Evolutionary conservation across 805 yeast genomes (phyloP).

Genomic region (Yamadazyma sp.): DNA sequence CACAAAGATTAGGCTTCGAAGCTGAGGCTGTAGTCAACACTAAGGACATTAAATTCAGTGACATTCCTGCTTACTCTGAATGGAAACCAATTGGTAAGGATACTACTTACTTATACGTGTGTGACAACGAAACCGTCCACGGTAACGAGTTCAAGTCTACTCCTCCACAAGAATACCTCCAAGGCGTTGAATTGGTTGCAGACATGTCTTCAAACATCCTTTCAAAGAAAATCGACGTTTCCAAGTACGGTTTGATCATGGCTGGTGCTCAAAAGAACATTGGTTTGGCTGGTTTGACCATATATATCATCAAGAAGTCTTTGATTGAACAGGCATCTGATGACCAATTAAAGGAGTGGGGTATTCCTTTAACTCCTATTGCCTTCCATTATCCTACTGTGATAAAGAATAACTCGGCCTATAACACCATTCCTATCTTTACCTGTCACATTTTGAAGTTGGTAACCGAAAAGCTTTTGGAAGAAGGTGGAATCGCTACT

Average conservation of each 20-base stretch:
- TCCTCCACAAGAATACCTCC: constrained; percentile 57
- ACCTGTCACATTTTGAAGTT: constrained; percentile 83
- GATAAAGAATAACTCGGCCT: constrained; percentile 85
- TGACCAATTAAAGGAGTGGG: constrained; percentile 55
- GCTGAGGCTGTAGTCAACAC: constrained; percentile 69
- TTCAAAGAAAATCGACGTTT: constrained; percentile 75
- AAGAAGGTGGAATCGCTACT: constrained; percentile 66
- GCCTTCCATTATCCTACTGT: constrained; percentile 86
- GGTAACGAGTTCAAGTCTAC: constrained; percentile 76
- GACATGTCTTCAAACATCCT: constrained; percentile 94
- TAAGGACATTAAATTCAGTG: constrained; percentile 58
- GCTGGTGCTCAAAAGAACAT: constrained; percentile 99
- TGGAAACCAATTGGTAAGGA: constrained; percentile 60
- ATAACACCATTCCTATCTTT: constrained; percentile 94
- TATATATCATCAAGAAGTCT: constrained; percentile 84
- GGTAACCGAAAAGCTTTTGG: constrained; percentile 63
- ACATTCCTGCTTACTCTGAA: constrained; percentile 60
- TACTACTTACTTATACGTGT: constrained; percentile 84
- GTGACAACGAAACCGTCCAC: constrained; percentile 97
- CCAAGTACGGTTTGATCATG: constrained; percentile 83
- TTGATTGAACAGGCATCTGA: constrained; percentile 68
- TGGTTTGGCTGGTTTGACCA: constrained; percentile 93
- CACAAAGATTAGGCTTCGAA: constrained; percentile 76
- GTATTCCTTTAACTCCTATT: constrained; percentile 82
- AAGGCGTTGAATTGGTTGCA: constrained; percentile 77